Percentiles rank a stretch among this genome's conserved stretches.
phyloP scores from a whole-genome alignment of 2,329 filamentous ascomycete genomes.

The Penicillium aurantiogriseum region DNA sequence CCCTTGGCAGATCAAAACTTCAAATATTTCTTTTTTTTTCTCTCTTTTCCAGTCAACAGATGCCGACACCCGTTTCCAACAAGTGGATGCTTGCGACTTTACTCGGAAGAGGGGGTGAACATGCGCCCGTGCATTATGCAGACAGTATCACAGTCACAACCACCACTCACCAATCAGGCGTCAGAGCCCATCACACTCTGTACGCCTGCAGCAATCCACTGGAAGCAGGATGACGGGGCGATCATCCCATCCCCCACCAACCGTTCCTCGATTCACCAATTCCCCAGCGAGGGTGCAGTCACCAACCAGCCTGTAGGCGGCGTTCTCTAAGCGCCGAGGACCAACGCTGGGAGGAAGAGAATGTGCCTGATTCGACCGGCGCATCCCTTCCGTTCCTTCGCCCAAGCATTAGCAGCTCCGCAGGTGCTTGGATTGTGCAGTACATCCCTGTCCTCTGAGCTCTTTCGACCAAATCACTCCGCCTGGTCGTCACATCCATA shows the following conservation, averaged over 20 bases:
- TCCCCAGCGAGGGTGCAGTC: neutral
- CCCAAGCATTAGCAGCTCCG: constrained; percentile 4
- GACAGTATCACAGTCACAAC: constrained; percentile 35
- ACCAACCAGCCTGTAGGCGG: constrained; percentile 17
- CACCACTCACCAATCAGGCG: constrained; percentile 24
- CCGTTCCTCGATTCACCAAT: neutral
- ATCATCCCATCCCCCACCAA: constrained; percentile 13
- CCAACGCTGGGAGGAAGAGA: neutral
- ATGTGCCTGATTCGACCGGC: constrained; percentile 19
- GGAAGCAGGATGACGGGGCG: neutral
- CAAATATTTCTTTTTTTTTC: neutral
- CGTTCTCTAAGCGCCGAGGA: constrained; percentile 24
- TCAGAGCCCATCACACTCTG: constrained; percentile 23
- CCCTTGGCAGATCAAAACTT: neutral
- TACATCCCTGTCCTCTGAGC: neutral
- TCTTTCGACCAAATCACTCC: constrained; percentile 5
- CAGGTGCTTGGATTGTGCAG: constrained; percentile 6
- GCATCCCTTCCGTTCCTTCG: neutral
- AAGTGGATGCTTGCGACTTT: neutral
- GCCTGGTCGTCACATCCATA: constrained; percentile 16
- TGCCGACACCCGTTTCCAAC: neutral
- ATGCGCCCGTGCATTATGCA: constrained; percentile 28
- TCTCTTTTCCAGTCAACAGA: neutral
- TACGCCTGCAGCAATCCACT: constrained; percentile 15
- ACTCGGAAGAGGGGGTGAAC: constrained; percentile 6